phyloP scores from a whole-genome alignment of 2,329 filamentous ascomycete species.

The Penicillium sp. region DNA sequence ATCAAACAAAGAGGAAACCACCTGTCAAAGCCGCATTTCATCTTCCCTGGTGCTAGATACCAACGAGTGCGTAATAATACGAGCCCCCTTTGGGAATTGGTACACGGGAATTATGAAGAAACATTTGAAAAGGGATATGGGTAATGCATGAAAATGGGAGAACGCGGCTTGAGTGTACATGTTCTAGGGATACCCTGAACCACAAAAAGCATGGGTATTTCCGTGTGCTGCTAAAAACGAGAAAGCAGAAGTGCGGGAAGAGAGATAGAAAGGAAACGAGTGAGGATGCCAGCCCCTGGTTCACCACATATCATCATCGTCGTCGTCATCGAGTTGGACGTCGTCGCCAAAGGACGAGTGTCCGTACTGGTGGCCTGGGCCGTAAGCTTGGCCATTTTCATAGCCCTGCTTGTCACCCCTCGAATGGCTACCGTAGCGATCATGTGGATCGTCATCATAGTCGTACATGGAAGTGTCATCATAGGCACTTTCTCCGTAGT shows the following conservation, averaged over 20 bases:
- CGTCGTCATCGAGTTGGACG: conserved; percentile 42
- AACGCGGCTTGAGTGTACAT: conserved; percentile 28
- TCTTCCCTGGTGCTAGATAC: not conserved
- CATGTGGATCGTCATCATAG: conserved; percentile 46
- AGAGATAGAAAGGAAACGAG: conserved; percentile 15
- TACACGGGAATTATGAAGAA: not conserved
- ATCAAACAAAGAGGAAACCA: not conserved
- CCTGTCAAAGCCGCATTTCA: not conserved
- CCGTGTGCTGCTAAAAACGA: conserved; percentile 26
- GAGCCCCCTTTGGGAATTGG: not conserved
- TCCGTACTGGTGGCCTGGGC: conserved; percentile 37
- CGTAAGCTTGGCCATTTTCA: conserved; percentile 39
- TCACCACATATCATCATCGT: conserved; percentile 52
- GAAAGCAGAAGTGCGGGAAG: conserved; percentile 21
- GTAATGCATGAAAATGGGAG: conserved; percentile 4
- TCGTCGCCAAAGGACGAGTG: conserved; percentile 43
- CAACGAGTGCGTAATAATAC: conserved; percentile 1
- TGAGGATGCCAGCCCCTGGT: conserved; percentile 21
- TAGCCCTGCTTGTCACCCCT: conserved; percentile 38
- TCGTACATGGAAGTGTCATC: conserved; percentile 54
- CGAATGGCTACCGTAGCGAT: conserved; percentile 38
- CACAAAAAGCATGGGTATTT: conserved; percentile 34
- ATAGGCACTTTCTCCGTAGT: conserved; percentile 43
- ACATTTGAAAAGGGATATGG: conserved; percentile 1
- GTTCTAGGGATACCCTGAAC: conserved; percentile 24